Base-by-base conservation (phyloP, 1,284 basidiomycete genomes). In the Malassezia arunalokei region DNA sequence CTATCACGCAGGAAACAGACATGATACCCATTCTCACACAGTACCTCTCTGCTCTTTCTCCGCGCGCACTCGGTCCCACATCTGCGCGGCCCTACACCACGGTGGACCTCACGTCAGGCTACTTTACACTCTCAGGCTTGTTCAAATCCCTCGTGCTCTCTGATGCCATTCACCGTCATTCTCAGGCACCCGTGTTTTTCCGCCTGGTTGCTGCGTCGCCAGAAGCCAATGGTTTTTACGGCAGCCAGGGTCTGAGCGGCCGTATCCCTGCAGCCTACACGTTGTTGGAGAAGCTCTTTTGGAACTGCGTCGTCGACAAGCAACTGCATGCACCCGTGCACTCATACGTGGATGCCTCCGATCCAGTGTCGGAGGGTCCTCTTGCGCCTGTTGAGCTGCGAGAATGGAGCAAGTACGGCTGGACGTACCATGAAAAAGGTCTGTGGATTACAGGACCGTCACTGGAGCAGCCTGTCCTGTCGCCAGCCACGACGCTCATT, bases 221-320 rank as follows among this genome's bases (percentile, higher is more conserved):
- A 0, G 81, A 85, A 77, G 56, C 68, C 1, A 99, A 99, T 67
- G 92, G 92, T 0, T 99, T 99, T 74, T 90, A 83, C 68, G 84
- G 83, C 4, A 94, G 88, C 3, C 80, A 78, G 50, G 94, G 92
- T 1, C 76, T 95, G 14, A 94, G 89, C 7, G 83, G 87, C 14
- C 81, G 88, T 54, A 90, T 99, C 59, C 94, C 94, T 5, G 89
- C 92, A 67, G 92, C 84, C 0, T 99, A 99, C 71, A 95, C 90
- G 0, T 75, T 87, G 28, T 79, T 91, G 43, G 88, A 95, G 70
- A 80, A 83, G 54, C 78, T 81, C 33, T 95, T 95, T 71, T 87
- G 89, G 82, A 74, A 71, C 67, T 28, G 50, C n/a, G 43, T 77
- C 79, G 20, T 79, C 78, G 35, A 51, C 33, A 54, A 57, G 4